Base-by-base conservation (phyloP, 176 grass and related monocot genomes). In the Bothriochloa decipiens region DNA sequence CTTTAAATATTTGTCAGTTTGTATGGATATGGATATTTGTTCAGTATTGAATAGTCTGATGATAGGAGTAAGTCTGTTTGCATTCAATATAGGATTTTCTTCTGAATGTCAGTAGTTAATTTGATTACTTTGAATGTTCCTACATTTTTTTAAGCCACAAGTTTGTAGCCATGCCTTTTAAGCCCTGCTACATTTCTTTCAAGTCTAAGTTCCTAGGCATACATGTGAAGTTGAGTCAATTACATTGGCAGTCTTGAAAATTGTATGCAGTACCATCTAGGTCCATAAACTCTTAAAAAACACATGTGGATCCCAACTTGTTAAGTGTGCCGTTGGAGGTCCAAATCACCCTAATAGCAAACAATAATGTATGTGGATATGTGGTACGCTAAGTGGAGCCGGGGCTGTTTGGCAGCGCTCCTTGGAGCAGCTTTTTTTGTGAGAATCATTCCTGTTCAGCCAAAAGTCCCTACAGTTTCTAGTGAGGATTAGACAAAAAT, bases 131-230 rank as follows among this genome's bases (percentile, higher is more conserved):
- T 73, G 55, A n/a, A n/a, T 28, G 14, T 28, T 74, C 16, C 43
- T 65, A 8, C 20, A 49, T 79, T 78, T 16, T 49, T 75, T 75
- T 29, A 75, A 80, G 69, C 61, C 7, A 61, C 46, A 73, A 63
- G 20, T 33, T 64, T 4, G 32, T 39, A 55, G 66, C 18, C 6
- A 41, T 41, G 37, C 32, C 68, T 27, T 62, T 46, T 73, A 52
- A 29, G 5, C 15, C 1, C 4, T 63, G 4, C 29, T 75, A 20
- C 20, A 47, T 79, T 78, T 72, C 11, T 50, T 75, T 75, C 50
- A 75, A 84, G 61, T 47, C 7, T 29, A 46, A 64, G 15, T 25
- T 71, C 9, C 55, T 39, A 74, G n/a, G 26, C 7, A 70, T 58
- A 57, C 36, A 47, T 7, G 1, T 49, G 49, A 76, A 77, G 28